A percentile compares a stretch with the other conserved stretches of the same genome.
These are phyloP conservation scores for Heliamphora exappendiculata DNA, from an alignment of 148 eudicot genomes.

Conservation along the genomic window DNA sequence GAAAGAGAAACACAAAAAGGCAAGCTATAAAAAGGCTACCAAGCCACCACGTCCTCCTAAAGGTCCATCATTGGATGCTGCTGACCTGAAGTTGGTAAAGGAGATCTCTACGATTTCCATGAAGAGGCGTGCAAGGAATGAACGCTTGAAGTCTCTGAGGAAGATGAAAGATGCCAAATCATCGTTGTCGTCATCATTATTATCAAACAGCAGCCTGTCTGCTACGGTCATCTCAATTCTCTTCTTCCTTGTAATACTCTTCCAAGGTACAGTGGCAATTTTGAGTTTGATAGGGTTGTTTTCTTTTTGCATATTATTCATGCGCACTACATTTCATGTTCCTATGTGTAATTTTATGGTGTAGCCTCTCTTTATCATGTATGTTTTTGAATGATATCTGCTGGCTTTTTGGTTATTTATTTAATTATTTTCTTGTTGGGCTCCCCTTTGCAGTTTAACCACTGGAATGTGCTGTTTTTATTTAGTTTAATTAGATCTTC, in stretches of 20 bases:
- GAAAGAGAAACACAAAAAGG: slow-evolving; percentile 38
- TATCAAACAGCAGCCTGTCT: slow-evolving; percentile 34
- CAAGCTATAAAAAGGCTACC: slow-evolving; percentile 39
- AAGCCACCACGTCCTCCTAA: slow-evolving; percentile 85
- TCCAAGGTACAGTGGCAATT: slow-evolving; percentile 48
- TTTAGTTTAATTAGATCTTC: neutral
- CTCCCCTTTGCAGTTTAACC: too few relatives aligned
- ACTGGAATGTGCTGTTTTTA: too few relatives aligned
- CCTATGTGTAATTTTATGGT: neutral
- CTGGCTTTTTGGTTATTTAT: too few relatives aligned
- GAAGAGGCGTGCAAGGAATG: slow-evolving; percentile 59
- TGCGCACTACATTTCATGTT: neutral
- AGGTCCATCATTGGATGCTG: slow-evolving; percentile 50
- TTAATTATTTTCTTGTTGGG: too few relatives aligned
- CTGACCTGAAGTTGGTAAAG: slow-evolving; percentile 55
- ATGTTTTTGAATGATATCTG: too few relatives aligned
- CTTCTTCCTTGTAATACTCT: slow-evolving; percentile 45
- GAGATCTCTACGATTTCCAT: slow-evolving; percentile 55
- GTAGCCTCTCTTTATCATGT: too few relatives aligned
- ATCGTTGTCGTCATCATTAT: slow-evolving; percentile 5
- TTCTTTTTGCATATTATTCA: neutral
- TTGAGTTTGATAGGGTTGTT: neutral
- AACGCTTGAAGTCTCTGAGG: slow-evolving; percentile 49
- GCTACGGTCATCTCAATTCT: slow-evolving; percentile 48
- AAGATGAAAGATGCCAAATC: slow-evolving; percentile 49